Evolutionary conservation across 2,329 filamentous ascomycete species (phyloP).

Genomic region (Fusarium domesticum): DNA sequence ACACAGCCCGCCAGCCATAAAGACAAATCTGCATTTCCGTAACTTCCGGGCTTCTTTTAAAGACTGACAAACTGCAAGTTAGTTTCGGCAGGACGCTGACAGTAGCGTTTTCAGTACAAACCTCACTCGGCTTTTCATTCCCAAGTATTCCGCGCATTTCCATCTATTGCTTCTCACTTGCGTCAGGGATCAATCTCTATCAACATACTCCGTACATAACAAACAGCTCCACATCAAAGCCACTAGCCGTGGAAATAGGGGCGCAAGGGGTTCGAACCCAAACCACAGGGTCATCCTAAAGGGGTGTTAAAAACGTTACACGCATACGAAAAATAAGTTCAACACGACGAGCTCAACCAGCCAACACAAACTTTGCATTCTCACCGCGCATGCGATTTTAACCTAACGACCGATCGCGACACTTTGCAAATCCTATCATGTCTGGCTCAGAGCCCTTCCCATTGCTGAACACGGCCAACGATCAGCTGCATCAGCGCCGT

Average conservation of each 20-base stretch:
- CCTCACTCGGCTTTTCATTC: neutral
- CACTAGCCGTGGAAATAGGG: slow-evolving; percentile 13
- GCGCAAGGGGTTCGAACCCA: slow-evolving; percentile 8
- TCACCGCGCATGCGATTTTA: slow-evolving; percentile 1
- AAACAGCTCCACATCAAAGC: slow-evolving; percentile 9
- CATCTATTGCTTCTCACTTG: no score
- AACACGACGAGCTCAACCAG: slow-evolving; percentile 1
- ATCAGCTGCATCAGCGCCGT: slow-evolving; percentile 43
- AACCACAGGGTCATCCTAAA: neutral
- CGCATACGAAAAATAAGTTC: slow-evolving; percentile 2
- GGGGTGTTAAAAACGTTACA: neutral
- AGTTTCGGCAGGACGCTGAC: neutral
- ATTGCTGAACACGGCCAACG: slow-evolving; percentile 49
- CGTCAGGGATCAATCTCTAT: neutral
- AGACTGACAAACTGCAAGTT: neutral
- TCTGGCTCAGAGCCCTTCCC: slow-evolving; percentile 54
- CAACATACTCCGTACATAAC: neutral
- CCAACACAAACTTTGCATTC: neutral
- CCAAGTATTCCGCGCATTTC: no score
- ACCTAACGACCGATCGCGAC: neutral
- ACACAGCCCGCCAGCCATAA: neutral
- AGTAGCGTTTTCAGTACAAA: neutral
- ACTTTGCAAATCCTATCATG: slow-evolving; percentile 33
- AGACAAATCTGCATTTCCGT: neutral
- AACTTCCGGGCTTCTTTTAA: slow-evolving; percentile 5